phyloP scores from a whole-genome alignment of 139 green algal species.

The Dunaliella primolecta region DNA sequence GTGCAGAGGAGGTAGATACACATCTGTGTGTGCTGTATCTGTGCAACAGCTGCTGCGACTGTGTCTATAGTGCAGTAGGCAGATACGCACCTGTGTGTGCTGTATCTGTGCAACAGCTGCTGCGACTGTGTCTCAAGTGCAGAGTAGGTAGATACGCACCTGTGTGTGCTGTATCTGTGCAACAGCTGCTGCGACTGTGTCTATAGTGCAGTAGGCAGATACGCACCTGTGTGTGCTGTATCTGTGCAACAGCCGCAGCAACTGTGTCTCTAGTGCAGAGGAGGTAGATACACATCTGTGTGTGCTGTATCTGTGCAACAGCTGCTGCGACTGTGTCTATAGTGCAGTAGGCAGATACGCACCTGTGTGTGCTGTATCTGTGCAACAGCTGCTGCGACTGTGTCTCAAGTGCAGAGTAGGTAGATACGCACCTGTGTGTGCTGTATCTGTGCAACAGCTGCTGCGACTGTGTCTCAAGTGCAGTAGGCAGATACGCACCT shows the following conservation, averaged over 20 bases:
- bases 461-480: not conserved
- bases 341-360: too few relatives aligned
- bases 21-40: slow-evolving; percentile 7
- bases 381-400: not conserved
- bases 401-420: not conserved
- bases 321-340: not conserved
- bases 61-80: not conserved
- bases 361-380: slow-evolving; percentile 9
- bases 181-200: not conserved
- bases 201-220: too few relatives aligned
- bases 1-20: too few relatives aligned
- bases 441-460: slow-evolving; percentile 1
- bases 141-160: too few relatives aligned
- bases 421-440: not conserved
- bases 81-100: not conserved
- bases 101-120: slow-evolving; percentile 2
- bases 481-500: too few relatives aligned
- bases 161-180: slow-evolving; percentile 3
- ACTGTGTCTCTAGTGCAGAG: not conserved
- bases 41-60: not conserved
- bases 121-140: not conserved
- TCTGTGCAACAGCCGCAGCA: not conserved
- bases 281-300: too few relatives aligned
- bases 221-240: slow-evolving; percentile 4
- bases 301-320: slow-evolving; percentile 4